phyloP scores from a whole-genome alignment of 2,329 filamentous ascomycete species.

The Lachnellula willkommii region DNA sequence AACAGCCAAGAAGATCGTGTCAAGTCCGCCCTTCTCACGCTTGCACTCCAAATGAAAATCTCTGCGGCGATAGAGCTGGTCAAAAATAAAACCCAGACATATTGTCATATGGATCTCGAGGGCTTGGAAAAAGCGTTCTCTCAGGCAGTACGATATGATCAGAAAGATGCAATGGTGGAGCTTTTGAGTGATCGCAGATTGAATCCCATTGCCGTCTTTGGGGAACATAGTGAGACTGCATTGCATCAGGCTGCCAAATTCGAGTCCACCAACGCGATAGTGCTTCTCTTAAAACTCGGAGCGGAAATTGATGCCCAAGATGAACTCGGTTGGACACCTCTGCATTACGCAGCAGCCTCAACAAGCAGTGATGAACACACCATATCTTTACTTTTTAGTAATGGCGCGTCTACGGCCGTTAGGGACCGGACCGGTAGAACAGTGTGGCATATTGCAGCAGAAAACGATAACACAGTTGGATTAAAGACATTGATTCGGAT shows the following conservation, averaged over 20 bases:
- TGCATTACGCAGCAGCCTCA: neutral
- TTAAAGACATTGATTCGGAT: neutral
- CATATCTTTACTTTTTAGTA: neutral
- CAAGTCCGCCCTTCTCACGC: neutral
- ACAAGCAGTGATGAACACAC: neutral
- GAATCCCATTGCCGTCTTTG: neutral
- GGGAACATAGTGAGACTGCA: neutral
- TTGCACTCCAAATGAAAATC: neutral
- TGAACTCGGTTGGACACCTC: neutral
- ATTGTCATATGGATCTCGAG: neutral
- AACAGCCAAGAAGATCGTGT: neutral
- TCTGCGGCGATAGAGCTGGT: neutral
- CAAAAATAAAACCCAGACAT: neutral
- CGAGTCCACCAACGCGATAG: neutral
- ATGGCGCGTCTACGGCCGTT: neutral
- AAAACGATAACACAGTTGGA: neutral
- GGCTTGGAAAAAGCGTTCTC: neutral
- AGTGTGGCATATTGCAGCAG: neutral
- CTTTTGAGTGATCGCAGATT: neutral
- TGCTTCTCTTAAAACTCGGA: neutral
- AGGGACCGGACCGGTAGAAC: neutral
- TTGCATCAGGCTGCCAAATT: neutral
- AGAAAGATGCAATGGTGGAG: neutral
- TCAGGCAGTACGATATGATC: neutral
- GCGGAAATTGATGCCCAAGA: neutral